phyloP scores from a whole-genome alignment of 2,329 filamentous ascomycete species.

The Byssothecium circinans region DNA sequence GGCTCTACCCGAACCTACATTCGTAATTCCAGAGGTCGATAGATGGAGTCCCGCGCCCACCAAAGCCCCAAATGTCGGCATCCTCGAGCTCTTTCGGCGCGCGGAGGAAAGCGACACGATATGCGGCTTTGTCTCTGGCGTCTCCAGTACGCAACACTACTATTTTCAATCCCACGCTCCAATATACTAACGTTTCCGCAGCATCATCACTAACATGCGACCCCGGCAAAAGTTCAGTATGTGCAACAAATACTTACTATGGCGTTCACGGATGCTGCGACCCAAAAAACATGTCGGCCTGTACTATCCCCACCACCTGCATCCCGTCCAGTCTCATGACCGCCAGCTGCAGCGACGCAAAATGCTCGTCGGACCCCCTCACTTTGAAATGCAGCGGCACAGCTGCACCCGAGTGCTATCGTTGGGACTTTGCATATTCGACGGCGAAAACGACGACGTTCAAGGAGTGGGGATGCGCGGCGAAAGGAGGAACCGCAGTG shows the following conservation, averaged over 20 bases:
- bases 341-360: constrained; percentile 27
- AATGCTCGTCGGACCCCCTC: constrained; percentile 26
- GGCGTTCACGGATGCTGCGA: constrained; percentile 41
- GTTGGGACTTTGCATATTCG: constrained; percentile 30
- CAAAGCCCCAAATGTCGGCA: constrained; percentile 21
- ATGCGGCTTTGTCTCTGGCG: constrained; percentile 35
- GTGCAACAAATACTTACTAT: constrained; percentile 37
- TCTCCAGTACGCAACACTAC: constrained; percentile 21
- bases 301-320: constrained; percentile 36
- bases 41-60: constrained; percentile 39
- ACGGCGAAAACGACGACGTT: constrained; percentile 21
- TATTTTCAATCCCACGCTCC: background rate
- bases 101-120: constrained; percentile 19
- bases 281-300: constrained; percentile 19
- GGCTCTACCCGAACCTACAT: constrained; percentile 32
- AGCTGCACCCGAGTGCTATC: constrained; percentile 27
- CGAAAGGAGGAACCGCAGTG: constrained; percentile 19
- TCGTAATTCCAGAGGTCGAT: constrained; percentile 22
- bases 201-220: constrained; percentile 35
- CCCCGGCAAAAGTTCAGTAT: constrained; percentile 22
- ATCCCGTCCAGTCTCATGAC: constrained; percentile 27
- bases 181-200: constrained; percentile 15
- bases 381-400: constrained; percentile 35
- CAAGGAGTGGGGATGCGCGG: constrained; percentile 36
- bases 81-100: constrained; percentile 31